phyloP scores from a whole-genome alignment of 202 grass and related monocot species.

The Musa balbisiana region DNA sequence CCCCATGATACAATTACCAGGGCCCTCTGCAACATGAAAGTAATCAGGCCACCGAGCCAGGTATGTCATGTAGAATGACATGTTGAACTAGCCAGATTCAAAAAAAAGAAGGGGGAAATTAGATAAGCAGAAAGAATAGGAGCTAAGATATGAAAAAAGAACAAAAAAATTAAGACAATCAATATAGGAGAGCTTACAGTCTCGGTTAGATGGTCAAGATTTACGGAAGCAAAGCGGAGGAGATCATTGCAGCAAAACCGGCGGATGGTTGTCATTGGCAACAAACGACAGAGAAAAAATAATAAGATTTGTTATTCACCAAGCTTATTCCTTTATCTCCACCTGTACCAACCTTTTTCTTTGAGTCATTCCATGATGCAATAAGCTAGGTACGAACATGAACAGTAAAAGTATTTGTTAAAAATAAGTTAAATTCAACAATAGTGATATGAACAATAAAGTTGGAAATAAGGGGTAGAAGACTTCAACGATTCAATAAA shows the following conservation, averaged over 20 bases:
- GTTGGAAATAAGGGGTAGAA: too few relatives aligned
- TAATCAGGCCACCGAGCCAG: slow-evolving; percentile 97
- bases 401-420: too few relatives aligned
- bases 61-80: slow-evolving; percentile 99
- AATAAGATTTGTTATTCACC: not conserved
- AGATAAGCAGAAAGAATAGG: not conserved
- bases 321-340: not conserved
- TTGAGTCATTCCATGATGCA: too few relatives aligned
- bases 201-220: slow-evolving; percentile 93
- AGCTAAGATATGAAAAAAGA: not conserved
- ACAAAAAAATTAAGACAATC: too few relatives aligned
- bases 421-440: too few relatives aligned
- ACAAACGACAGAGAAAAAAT: not conserved
- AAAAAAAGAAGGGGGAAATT: not conserved
- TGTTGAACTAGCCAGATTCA: slow-evolving; percentile 61
- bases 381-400: too few relatives aligned
- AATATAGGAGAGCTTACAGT: slow-evolving; percentile 29
- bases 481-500: too few relatives aligned
- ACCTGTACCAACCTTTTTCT: not conserved
- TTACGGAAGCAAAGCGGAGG: slow-evolving; percentile 72
- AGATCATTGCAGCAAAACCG: slow-evolving; percentile 95
- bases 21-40: slow-evolving; percentile 69
- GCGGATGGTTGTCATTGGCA: slow-evolving; percentile 75
- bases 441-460: too few relatives aligned
- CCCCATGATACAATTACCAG: slow-evolving; percentile 77